Percentiles rank a stretch among this genome's conserved stretches.
These are phyloP conservation scores for Mortierella sp. DNA, from an alignment of 371 early-diverging fungal genomes.

Conservation along the genomic window DNA sequence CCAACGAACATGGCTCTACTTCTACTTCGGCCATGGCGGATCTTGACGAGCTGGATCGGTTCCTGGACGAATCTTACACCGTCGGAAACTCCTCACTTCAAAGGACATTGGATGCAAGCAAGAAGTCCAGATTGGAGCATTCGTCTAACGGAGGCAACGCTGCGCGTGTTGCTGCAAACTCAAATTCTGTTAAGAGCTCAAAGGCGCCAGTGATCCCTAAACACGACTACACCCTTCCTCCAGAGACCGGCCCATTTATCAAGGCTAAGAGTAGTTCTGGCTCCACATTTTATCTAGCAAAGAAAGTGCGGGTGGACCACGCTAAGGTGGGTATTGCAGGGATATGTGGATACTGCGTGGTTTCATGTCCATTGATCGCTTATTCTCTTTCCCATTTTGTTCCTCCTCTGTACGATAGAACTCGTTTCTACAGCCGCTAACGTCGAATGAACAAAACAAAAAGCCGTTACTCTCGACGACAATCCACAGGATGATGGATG, in stretches of 20 bases:
- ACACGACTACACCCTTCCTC: slow-evolving; percentile 45
- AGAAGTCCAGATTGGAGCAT: slow-evolving; percentile 25
- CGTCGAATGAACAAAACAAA: slow-evolving; percentile 1
- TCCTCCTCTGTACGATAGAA: slow-evolving; percentile 11
- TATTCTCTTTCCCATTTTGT: too few species aligned
- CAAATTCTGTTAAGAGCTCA: neutral
- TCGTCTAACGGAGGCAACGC: slow-evolving; percentile 4
- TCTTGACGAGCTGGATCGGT: slow-evolving; percentile 19
- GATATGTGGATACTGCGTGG: neutral
- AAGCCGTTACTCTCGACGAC: slow-evolving; percentile 47
- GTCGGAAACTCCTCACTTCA: neutral
- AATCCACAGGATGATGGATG: slow-evolving; percentile 60
- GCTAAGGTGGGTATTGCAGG: slow-evolving; percentile 11
- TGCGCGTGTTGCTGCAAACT: neutral
- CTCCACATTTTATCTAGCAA: slow-evolving; percentile 37
- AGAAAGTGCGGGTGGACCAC: slow-evolving; percentile 22
- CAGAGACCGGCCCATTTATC: slow-evolving; percentile 43
- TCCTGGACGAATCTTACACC: slow-evolving; percentile 18
- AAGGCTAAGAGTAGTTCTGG: slow-evolving; percentile 32
- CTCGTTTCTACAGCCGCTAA: slow-evolving; percentile 3
- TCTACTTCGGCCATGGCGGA: neutral
- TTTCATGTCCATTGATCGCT: neutral
- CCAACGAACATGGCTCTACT: neutral
- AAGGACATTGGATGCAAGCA: slow-evolving; percentile 15
- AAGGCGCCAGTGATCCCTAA: slow-evolving; percentile 16